Percentiles rank a stretch among this genome's conserved stretches.
Conservation (phyloP, 805 yeast genomes). For the Yamadazyma philogaea region DNA sequence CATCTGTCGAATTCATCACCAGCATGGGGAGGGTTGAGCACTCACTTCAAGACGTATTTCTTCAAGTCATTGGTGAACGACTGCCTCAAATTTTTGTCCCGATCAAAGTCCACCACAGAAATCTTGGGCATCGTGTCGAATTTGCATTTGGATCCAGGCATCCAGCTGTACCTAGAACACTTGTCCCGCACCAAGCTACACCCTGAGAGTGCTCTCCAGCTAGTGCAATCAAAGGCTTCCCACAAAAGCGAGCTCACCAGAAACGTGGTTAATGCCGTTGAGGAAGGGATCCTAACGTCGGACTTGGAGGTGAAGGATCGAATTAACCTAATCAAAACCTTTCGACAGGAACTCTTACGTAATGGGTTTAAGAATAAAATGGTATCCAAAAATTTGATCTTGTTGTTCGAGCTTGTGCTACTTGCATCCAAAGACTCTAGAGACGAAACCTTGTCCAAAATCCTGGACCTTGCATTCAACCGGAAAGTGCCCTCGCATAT, state of each 20-base stretch:
- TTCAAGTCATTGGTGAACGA: conserved; percentile 7
- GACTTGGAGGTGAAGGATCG: conserved; percentile 16
- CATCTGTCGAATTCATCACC: not conserved
- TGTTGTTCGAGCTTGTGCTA: conserved; percentile 1
- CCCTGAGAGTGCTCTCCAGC: conserved; percentile 24
- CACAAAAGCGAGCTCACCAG: conserved; percentile 19
- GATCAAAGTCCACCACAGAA: conserved; percentile 7
- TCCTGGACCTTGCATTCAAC: not conserved
- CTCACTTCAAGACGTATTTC: not conserved
- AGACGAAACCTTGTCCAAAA: not conserved
- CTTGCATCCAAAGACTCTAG: not conserved
- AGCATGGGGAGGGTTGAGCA: not conserved
- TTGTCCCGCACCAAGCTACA: conserved; percentile 15
- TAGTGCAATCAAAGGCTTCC: conserved; percentile 21
- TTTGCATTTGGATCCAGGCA: not conserved
- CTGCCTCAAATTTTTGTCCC: conserved; percentile 10
- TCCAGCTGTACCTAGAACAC: not conserved
- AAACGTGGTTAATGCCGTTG: conserved; percentile 14
- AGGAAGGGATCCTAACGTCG: conserved; percentile 28
- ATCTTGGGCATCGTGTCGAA: not conserved
- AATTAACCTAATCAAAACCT: conserved; percentile 13
- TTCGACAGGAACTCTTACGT: conserved; percentile 6
- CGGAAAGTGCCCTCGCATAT: conserved; percentile 7
- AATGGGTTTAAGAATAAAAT: conserved; percentile 18
- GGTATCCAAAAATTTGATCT: not conserved